Base-by-base conservation (phyloP, 164 flowering plant species). In the Kalanchoe fedtschenkoi region DNA sequence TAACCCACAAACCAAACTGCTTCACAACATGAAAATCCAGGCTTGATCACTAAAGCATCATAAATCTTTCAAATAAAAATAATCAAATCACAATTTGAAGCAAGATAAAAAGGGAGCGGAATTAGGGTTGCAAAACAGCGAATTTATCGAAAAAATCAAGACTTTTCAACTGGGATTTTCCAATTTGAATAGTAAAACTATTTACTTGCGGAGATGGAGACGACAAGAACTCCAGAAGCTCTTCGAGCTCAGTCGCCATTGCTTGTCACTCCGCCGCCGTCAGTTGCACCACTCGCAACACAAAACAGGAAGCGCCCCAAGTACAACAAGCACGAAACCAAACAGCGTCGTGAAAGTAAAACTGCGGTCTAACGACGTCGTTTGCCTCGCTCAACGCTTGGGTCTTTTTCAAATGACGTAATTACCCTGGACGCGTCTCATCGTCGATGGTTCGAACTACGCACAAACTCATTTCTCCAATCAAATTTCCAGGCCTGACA, bases 191-290 rank as follows among this genome's bases (percentile, higher is more conserved):
- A 29, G 13, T 54, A 54, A 1, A 14, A n/a, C 15, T 41, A 60
- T 79, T 78, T 74, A 89, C 98, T 34, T 74, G 85, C 0, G 86
- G 90, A 26, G 95, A 89, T 6, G 91, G 95, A 60, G 90, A 80
- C 6, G 95, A 79, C 0, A 89, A 81, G 59, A 92, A 92, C 11
- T 69, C 84, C 10, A 92, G 4, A 9, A 89, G 71, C 69, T 92
- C 96, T 77, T 89, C 90, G 26, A 85, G 80, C 60, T 92, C 98
- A 0, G 80, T 86, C 73, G 96, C 87, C 98, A 89, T 89, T 61
- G 59, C 33, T 39, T n/a, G n/a, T n/a, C n/a, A n/a, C 24, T 39
- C 51, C 51, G 51, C 51, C 51, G 51, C 21, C 26, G 9, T 44
- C 51, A 44, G 21, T 19, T 44, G 51, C 51, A 44, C 24, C 51